Conservation (phyloP, 2,329 filamentous ascomycete genomes). For the Aspergillus melleus region DNA sequence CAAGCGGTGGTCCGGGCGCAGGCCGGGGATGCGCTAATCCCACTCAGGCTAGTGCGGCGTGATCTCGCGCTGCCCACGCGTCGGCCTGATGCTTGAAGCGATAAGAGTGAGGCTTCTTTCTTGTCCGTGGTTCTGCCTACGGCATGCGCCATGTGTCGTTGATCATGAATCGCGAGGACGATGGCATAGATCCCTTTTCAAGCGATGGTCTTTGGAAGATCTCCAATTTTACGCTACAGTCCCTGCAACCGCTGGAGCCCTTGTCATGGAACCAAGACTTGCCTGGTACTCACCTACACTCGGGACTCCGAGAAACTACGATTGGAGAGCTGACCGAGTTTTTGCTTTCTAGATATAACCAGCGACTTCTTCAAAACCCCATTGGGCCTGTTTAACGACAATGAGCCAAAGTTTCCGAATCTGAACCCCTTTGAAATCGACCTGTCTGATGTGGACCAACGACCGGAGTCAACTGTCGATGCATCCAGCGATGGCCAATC, state of each 20-base stretch:
- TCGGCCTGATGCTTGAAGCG: conserved; percentile 6
- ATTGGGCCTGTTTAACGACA: conserved; percentile 22
- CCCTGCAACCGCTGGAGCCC: conserved; percentile 37
- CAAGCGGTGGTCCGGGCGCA: conserved; percentile 32
- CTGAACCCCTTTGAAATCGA: conserved; percentile 34
- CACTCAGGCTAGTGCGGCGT: conserved; percentile 18
- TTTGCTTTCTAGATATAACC: conserved; percentile 23
- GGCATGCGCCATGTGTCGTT: conserved; percentile 12
- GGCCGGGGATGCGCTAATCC: conserved; percentile 11
- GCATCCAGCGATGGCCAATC: conserved; percentile 20
- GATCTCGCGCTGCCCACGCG: conserved; percentile 25
- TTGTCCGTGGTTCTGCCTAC: not conserved
- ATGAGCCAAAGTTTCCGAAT: conserved; percentile 30
- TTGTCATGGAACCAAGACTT: conserved; percentile 37
- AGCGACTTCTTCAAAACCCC: conserved; percentile 25
- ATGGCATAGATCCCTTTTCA: conserved; percentile 33
- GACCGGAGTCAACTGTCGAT: conserved; percentile 20
- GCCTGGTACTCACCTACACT: conserved; percentile 28
- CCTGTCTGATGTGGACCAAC: conserved; percentile 20
- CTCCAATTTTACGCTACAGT: conserved; percentile 39
- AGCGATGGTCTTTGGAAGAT: conserved; percentile 38
- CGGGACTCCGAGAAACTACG: not conserved
- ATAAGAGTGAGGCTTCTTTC: conserved; percentile 6
- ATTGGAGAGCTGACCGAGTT: not conserved
- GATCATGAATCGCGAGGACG: conserved; percentile 28